A percentile compares a stretch with the other conserved stretches of the same genome.
Evolutionary conservation across 495 filamentous ascomycete species (phyloP).

Genomic region (Podospora bellae-mahoneyi): DNA sequence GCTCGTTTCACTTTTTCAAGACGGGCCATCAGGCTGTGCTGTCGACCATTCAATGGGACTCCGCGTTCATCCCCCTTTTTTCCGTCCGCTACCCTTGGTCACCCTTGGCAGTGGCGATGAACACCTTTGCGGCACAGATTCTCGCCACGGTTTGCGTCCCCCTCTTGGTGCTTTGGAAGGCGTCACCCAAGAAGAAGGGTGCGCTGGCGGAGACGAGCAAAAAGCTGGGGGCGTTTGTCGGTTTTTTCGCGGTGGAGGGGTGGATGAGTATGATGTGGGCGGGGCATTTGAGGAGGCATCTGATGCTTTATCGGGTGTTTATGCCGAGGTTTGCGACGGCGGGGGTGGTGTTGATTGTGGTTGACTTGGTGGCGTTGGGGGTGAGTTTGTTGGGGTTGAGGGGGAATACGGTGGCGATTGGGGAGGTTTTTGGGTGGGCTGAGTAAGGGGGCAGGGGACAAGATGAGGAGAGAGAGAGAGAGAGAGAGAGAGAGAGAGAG

Average conservation of each 20-base stretch:
- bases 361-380: slow-evolving; percentile 69
- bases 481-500: not conserved
- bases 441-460: slow-evolving; percentile 25
- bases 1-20: slow-evolving; percentile 93
- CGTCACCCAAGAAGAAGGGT: slow-evolving; percentile 52
- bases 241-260: slow-evolving; percentile 77
- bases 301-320: slow-evolving; percentile 98
- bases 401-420: slow-evolving; percentile 69
- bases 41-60: slow-evolving; percentile 90
- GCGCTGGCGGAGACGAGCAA: slow-evolving; percentile 66
- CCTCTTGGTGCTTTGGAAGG: slow-evolving; percentile 82
- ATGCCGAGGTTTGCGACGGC: slow-evolving; percentile 85
- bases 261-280: slow-evolving; percentile 86
- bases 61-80: slow-evolving; percentile 86
- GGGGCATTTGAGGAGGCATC: slow-evolving; percentile 76
- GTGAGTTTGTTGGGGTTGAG: slow-evolving; percentile 68
- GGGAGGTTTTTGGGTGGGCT: slow-evolving; percentile 84
- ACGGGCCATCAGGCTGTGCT: slow-evolving; percentile 94
- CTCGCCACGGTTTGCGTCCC: slow-evolving; percentile 75
- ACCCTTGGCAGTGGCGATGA: slow-evolving; percentile 74
- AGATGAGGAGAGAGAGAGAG: not conserved
- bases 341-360: slow-evolving; percentile 64
- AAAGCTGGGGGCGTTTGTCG: slow-evolving; percentile 66
- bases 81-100: slow-evolving; percentile 86
- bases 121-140: slow-evolving; percentile 87